A percentile compares a stretch with the other conserved stretches of the same genome.
Evolutionary conservation across 192 early-diverging fungal genomes (phyloP).

Genomic region (Dispira simplex): DNA sequence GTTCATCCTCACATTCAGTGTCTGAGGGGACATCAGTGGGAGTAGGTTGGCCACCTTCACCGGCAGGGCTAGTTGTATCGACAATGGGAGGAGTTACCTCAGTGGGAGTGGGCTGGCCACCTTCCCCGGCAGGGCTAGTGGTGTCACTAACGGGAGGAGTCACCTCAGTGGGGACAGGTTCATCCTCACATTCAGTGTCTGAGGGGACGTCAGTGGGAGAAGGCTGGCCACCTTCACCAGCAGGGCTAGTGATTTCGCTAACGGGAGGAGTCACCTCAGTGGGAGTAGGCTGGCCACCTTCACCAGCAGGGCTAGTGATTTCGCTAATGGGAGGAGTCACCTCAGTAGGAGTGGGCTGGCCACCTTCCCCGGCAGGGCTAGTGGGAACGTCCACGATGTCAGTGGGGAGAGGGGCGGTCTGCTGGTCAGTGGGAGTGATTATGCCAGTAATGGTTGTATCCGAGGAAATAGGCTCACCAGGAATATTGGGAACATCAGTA

Average conservation of each 20-base stretch:
- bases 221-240: neutral
- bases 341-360: neutral
- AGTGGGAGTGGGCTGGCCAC: neutral
- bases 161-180: neutral
- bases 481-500: neutral
- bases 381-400: neutral
- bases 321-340: neutral
- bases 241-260: neutral
- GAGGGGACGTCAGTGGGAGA: neutral
- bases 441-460: neutral
- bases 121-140: neutral
- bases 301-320: neutral
- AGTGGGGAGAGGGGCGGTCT: neutral
- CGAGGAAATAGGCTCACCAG: neutral
- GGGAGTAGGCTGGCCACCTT: neutral
- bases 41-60: neutral
- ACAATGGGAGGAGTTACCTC: neutral
- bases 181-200: neutral
- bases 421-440: neutral
- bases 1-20: neutral
- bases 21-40: neutral
- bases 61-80: neutral
- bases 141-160: neutral
- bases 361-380: neutral
- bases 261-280: neutral